Percentiles rank a stretch among this genome's conserved stretches.
Conservation (phyloP, 179 eudicot genomes). For the Beta corolliflora region DNA sequence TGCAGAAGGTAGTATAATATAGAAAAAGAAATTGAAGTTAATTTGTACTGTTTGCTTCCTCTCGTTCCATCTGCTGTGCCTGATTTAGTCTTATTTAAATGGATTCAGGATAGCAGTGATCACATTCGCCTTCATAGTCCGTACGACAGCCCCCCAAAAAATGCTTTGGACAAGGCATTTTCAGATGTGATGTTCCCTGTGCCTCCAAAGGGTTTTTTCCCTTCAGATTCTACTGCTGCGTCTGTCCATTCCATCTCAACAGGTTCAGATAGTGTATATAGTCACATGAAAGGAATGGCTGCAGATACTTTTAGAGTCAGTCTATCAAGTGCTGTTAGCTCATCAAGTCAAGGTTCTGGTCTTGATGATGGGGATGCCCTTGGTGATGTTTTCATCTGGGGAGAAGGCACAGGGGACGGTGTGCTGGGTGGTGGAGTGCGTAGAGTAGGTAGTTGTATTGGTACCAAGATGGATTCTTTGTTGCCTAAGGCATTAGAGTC, state of each 20-base stretch:
- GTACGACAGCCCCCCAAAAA: slow-evolving; percentile 87
- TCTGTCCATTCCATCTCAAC: slow-evolving; percentile 90
- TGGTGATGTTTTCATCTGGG: slow-evolving; percentile 98
- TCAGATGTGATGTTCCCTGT: slow-evolving; percentile 73
- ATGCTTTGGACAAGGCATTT: slow-evolving; percentile 72
- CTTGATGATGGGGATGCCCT: slow-evolving; percentile 96
- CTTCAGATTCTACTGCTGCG: slow-evolving; percentile 64
- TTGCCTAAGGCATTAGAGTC: slow-evolving; percentile 95
- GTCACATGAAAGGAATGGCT: slow-evolving; percentile 73
- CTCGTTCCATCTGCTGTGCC: slow-evolving; percentile 1
- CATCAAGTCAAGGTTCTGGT: slow-evolving; percentile 98
- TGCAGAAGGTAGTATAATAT: slow-evolving; percentile 59
- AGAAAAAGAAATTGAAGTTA: background rate
- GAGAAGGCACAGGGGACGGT: slow-evolving; percentile 93
- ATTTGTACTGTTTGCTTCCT: slow-evolving; percentile 8
- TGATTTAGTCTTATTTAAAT: slow-evolving; percentile 21
- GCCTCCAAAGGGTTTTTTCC: slow-evolving; percentile 76
- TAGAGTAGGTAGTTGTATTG: slow-evolving; percentile 52
- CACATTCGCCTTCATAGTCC: slow-evolving; percentile 82
- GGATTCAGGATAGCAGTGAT: slow-evolving; percentile 74
- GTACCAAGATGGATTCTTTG: slow-evolving; percentile 71
- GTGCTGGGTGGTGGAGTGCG: slow-evolving; percentile 84
- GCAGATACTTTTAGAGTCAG: slow-evolving; percentile 89
- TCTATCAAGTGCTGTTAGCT: slow-evolving; percentile 97
- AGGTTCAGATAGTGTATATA: slow-evolving; percentile 78